A percentile compares a stretch with the other conserved stretches of the same genome.
These are phyloP conservation scores for Borealophlyctis nickersoniae DNA, from an alignment of 192 early-diverging fungal genomes.

Conservation along the genomic window DNA sequence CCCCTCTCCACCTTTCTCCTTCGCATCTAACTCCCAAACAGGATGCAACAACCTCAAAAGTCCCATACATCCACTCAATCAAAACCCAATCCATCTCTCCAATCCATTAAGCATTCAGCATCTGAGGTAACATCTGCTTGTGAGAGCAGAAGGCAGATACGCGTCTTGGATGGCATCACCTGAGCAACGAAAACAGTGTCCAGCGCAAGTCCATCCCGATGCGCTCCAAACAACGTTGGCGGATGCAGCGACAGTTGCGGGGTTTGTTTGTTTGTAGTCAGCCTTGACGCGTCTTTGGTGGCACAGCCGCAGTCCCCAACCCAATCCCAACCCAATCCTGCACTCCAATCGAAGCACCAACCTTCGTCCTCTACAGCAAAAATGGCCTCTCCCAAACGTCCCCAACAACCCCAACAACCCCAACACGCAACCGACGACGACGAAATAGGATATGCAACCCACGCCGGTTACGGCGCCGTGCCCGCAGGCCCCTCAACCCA, in stretches of 20 bases:
- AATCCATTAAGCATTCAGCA: background rate
- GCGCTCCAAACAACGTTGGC: background rate
- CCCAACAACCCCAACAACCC: background rate
- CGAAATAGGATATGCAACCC: background rate
- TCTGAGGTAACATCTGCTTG: background rate
- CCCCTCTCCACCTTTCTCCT: no score
- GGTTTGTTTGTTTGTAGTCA: no score
- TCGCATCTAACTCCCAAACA: no score
- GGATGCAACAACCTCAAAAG: background rate
- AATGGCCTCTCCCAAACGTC: background rate
- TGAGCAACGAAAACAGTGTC: background rate
- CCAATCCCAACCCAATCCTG: background rate
- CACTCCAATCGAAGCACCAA: background rate
- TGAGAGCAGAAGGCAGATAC: background rate
- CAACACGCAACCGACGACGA: background rate
- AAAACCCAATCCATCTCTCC: background rate
- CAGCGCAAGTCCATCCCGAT: background rate
- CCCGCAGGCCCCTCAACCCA: background rate
- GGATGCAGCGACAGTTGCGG: no score
- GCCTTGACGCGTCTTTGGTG: no score
- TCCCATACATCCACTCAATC: background rate
- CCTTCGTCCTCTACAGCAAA: background rate
- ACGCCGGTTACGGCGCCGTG: background rate
- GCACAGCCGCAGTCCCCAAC: background rate
- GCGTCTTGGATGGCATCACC: background rate